Evolutionary conservation across 2,329 filamentous ascomycete species (phyloP).

Genomic region (Hortaea werneckii): DNA sequence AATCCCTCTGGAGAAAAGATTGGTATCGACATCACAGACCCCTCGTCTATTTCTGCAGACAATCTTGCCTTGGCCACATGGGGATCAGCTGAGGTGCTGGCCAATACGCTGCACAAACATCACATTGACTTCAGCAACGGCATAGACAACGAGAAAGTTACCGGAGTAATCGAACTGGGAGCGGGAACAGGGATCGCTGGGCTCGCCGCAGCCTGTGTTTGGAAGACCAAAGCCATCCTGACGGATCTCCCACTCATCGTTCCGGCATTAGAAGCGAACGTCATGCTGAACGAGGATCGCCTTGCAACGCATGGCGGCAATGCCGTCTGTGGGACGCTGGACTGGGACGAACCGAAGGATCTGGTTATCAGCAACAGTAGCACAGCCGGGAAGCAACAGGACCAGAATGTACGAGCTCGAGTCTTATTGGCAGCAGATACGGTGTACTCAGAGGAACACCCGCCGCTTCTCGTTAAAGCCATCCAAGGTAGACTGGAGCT

Average conservation of each 20-base stretch:
- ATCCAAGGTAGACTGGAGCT: slow-evolving; percentile 28
- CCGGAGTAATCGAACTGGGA: slow-evolving; percentile 28
- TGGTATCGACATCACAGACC: slow-evolving; percentile 7
- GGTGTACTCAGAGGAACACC: slow-evolving; percentile 33
- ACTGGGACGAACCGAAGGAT: slow-evolving; percentile 28
- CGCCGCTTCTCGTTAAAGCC: slow-evolving; percentile 26
- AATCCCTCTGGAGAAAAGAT: neutral
- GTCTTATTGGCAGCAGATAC: slow-evolving; percentile 35
- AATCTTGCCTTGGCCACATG: slow-evolving; percentile 30
- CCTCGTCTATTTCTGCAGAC: slow-evolving; percentile 15
- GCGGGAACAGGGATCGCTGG: slow-evolving; percentile 31
- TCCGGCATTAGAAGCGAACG: slow-evolving; percentile 24
- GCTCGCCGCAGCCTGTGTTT: slow-evolving; percentile 25
- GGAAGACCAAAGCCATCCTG: slow-evolving; percentile 20
- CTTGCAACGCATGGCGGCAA: slow-evolving; percentile 4
- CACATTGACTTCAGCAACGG: neutral
- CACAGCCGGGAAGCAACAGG: neutral
- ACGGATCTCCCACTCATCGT: slow-evolving; percentile 28
- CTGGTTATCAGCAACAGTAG: neutral
- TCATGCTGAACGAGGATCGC: slow-evolving; percentile 21
- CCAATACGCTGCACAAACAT: slow-evolving; percentile 24
- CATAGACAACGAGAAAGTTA: neutral
- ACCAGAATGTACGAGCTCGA: slow-evolving; percentile 16
- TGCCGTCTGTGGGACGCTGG: slow-evolving; percentile 23
- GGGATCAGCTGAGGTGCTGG: slow-evolving; percentile 29